Evolutionary conservation across 2,329 filamentous ascomycete genomes (phyloP).

Genomic region (Pseudonectria buxi): DNA sequence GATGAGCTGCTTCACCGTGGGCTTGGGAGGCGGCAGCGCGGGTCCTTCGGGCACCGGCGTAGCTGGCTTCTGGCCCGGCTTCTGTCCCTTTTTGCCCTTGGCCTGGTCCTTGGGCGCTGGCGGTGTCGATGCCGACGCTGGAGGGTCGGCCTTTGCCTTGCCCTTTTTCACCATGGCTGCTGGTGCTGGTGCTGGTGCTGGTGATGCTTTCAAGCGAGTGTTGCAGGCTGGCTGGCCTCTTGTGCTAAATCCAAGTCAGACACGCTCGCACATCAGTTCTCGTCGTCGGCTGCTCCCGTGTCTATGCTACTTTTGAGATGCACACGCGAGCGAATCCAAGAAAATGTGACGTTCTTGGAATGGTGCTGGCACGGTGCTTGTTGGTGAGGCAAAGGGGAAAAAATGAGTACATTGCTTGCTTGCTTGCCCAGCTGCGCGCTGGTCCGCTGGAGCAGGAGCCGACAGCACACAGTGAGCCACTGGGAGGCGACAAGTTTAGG

Average conservation of each 20-base stretch:
- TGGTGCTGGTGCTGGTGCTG: constrained; percentile 2
- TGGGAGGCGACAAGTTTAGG: background rate
- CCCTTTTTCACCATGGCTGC: constrained; percentile 45
- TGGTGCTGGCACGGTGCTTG: no score
- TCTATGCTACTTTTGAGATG: no score
- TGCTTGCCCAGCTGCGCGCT: no score
- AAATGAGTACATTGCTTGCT: background rate
- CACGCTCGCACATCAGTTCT: no score
- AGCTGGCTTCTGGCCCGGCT: constrained; percentile 17
- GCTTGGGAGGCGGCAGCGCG: constrained; percentile 45
- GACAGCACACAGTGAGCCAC: no score
- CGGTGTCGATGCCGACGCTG: constrained; percentile 26
- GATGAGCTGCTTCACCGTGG: constrained; percentile 72
- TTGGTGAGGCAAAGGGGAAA: no score
- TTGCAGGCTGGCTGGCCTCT: no score
- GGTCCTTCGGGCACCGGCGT: constrained; percentile 25
- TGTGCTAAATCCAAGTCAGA: no score
- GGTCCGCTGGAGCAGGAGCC: no score
- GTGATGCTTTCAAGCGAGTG: constrained; percentile 4
- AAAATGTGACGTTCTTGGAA: no score
- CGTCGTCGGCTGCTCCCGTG: no score
- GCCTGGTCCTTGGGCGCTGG: constrained; percentile 34
- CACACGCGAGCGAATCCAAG: no score
- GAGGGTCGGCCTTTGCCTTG: constrained; percentile 41
- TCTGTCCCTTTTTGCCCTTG: constrained; percentile 37